These are phyloP conservation scores for Chamaenerion angustifolium DNA, from an alignment of 345 rosid species.

Conservation along the genomic window DNA sequence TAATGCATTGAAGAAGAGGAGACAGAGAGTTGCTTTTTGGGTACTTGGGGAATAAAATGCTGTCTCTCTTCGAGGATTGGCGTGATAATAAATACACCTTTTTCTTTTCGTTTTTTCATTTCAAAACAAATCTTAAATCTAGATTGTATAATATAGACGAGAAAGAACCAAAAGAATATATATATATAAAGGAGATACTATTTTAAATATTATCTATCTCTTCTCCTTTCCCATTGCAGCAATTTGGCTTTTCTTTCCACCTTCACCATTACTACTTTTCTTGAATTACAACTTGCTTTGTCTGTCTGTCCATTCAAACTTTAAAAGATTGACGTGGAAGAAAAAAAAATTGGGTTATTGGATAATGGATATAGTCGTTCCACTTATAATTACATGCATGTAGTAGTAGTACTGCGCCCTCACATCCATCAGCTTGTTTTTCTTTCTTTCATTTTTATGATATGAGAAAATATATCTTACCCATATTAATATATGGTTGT, in stretches of 20 bases:
- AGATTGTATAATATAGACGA: too few species aligned
- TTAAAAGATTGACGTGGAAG: conserved; percentile 20
- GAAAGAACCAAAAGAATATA: background rate
- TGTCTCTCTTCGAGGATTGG: conserved; percentile 63
- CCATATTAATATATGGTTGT: too few species aligned
- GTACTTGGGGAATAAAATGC: conserved; percentile 40
- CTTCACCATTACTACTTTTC: conserved; percentile 10
- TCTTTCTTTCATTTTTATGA: too few species aligned
- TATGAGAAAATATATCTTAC: too few species aligned
- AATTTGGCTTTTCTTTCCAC: too few species aligned
- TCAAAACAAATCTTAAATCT: background rate
- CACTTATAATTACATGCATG: too few species aligned
- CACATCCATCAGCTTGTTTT: too few species aligned
- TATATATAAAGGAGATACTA: too few species aligned
- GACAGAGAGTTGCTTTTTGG: conserved; percentile 27
- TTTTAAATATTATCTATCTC: conserved; percentile 1
- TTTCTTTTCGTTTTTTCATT: background rate
- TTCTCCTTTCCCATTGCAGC: too few species aligned
- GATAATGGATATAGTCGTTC: too few species aligned
- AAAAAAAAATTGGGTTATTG: background rate
- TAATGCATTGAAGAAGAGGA: conserved; percentile 2
- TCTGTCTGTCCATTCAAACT: conserved; percentile 29
- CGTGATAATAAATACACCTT: conserved; percentile 13
- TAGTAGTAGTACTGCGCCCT: too few species aligned
- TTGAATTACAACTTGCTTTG: conserved; percentile 44